Base-by-base conservation (phyloP, 306 rosid genomes). In the Vachellia collinsii region DNA sequence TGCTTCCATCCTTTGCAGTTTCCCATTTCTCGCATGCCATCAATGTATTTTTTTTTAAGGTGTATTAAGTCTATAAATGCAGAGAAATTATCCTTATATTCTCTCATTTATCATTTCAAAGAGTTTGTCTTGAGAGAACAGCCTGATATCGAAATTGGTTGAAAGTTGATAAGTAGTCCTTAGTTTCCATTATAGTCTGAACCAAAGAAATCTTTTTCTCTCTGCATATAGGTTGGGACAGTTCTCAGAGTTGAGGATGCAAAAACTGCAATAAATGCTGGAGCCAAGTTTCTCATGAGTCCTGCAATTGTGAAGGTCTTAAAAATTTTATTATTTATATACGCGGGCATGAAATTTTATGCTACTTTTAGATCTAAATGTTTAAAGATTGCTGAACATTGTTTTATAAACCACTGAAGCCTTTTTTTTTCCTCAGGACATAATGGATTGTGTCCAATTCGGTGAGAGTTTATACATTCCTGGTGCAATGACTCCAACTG, bases 401-500 rank as follows among this genome's bases (percentile, higher is more conserved):
- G 77, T 65, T 56, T 76, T n/a, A 51, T 44, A 22, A 22, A 39
- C 50, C 13, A 20, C 76, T 56, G 4, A 17, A 65, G 53, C 51
- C n/a, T n/a, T 16, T n/a, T 80, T 74, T 70, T 67, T 41, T 51
- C 16, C 16, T 7, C 74, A 94, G 98, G 93, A 87, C 81, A 88
- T 92, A 58, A 74, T 90, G 94, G 83, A 82, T 74, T 82, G 77
- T 79, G 71, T 80, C 70, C 80, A 22, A 70, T 70, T 74, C 79
- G 50, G 77, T 75, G 98, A 90, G 42, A 69, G 87, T 82, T 77
- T 94, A 77, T 94, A 92, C 76, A 92, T 92, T 78, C 98, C 98
- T 11, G 98, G 98, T 37, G 85, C 88, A 72, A 92, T 94, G 98
- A 94, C 94, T 82, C 98, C 98, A 84, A 91, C 98, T 38, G 97